These are phyloP conservation scores for Aspergillus fischeri DNA, from an alignment of 2,329 filamentous ascomycete species.

Conservation along the genomic window DNA sequence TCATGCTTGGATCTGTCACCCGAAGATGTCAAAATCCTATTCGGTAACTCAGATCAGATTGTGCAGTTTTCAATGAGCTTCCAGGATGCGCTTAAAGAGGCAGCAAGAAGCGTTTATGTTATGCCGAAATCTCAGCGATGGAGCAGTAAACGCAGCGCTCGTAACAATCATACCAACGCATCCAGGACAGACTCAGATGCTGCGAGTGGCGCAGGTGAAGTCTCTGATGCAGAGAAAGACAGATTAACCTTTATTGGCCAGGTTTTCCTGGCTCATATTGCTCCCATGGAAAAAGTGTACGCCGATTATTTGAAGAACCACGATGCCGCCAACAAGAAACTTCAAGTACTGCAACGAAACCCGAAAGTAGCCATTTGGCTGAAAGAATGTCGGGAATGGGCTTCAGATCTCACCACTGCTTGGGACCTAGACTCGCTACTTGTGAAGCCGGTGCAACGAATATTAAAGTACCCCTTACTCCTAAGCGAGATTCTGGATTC, in stretches of 20 bases:
- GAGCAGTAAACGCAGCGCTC: conserved; percentile 48
- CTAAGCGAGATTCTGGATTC: conserved; percentile 74
- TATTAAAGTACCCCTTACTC: conserved; percentile 88
- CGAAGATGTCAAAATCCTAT: conserved; percentile 84
- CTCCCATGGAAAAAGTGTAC: conserved; percentile 61
- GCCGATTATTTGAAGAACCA: conserved; percentile 63
- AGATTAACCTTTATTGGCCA: conserved; percentile 55
- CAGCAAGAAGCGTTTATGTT: conserved; percentile 73
- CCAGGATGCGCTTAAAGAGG: conserved; percentile 73
- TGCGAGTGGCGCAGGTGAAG: conserved; percentile 20
- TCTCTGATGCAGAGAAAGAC: conserved; percentile 54
- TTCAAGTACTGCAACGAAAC: conserved; percentile 49
- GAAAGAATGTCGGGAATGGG: conserved; percentile 86
- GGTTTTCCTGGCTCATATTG: conserved; percentile 54
- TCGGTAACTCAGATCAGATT: conserved; percentile 88
- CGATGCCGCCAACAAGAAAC: conserved; percentile 59
- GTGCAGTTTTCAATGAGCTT: conserved; percentile 81
- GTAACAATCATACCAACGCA: conserved; percentile 34
- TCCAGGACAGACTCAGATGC: conserved; percentile 27
- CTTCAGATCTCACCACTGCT: conserved; percentile 84
- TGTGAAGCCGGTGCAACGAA: conserved; percentile 92
- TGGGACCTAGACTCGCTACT: conserved; percentile 96
- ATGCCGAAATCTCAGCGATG: conserved; percentile 55
- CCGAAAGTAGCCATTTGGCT: conserved; percentile 73
- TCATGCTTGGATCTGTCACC: conserved; percentile 73